Evolutionary conservation across 1,284 basidiomycete species (phyloP).

Genomic region (Inonotus hispidus): DNA sequence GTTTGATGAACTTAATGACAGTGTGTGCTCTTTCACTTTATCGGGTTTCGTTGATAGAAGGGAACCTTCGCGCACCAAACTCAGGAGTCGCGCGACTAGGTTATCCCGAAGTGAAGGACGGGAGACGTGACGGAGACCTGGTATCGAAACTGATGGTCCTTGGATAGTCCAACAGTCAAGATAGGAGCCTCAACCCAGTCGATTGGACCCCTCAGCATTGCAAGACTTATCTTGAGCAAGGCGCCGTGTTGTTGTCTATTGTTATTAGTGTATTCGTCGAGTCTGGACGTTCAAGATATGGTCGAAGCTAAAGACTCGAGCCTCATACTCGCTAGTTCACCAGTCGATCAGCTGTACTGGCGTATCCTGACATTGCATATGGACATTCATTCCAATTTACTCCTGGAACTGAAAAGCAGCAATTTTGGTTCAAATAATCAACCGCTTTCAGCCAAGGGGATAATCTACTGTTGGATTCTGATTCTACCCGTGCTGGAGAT

Average conservation of each 20-base stretch:
- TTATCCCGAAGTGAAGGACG: neutral
- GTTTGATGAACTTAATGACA: slow-evolving; percentile 4
- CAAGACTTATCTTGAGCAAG: too few relatives aligned
- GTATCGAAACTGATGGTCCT: neutral
- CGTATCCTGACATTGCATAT: neutral
- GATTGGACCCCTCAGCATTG: too few relatives aligned
- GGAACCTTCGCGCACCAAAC: neutral
- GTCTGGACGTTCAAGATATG: too few relatives aligned
- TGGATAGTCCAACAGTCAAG: neutral
- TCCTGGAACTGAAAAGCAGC: neutral
- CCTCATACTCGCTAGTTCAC: too few relatives aligned
- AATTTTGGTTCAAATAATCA: neutral
- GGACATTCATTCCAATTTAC: neutral
- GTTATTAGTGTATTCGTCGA: too few relatives aligned
- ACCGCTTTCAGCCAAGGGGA: neutral
- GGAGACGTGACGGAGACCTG: neutral
- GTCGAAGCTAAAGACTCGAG: too few relatives aligned
- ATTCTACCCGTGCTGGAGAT: neutral
- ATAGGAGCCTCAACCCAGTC: too few relatives aligned
- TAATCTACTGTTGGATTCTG: neutral
- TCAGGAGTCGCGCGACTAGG: neutral
- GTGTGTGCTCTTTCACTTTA: neutral
- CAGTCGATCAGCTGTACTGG: neutral
- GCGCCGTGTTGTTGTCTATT: too few relatives aligned
- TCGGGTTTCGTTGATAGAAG: neutral